phyloP scores from a whole-genome alignment of 352 stramenopile genomes.

The Globisporangium orthogonon region DNA sequence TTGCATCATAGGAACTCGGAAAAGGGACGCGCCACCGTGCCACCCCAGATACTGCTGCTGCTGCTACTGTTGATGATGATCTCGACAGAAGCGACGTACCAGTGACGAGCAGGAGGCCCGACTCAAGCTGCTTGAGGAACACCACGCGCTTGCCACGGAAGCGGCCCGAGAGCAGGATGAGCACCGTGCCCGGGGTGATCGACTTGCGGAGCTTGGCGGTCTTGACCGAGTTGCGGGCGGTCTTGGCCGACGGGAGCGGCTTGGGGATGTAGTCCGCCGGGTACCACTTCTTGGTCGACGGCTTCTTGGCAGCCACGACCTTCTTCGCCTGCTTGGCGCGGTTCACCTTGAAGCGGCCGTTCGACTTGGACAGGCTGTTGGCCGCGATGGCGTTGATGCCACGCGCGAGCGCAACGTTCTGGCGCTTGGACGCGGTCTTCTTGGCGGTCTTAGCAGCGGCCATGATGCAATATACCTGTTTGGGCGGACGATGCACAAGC shows the following conservation, averaged over 20 bases:
- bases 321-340: constrained; percentile 68
- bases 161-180: constrained; percentile 96
- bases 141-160: constrained; percentile 99
- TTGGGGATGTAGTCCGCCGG: constrained; percentile 73
- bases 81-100: constrained; percentile 36
- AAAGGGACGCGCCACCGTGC: background rate
- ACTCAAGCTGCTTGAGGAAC: constrained; percentile 97
- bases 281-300: constrained; percentile 69
- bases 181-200: constrained; percentile 96
- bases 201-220: constrained; percentile 92
- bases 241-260: constrained; percentile 69
- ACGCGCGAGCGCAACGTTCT: constrained; percentile 68
- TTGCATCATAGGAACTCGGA: constrained; percentile 61
- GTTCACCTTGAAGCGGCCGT: constrained; percentile 49
- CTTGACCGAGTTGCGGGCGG: constrained; percentile 79
- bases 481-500: no score
- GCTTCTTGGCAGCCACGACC: constrained; percentile 36
- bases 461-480: constrained; percentile 50
- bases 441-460: constrained; percentile 28
- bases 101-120: constrained; percentile 95
- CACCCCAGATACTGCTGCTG: background rate
- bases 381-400: constrained; percentile 74
- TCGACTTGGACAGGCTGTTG: constrained; percentile 57
- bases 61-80: background rate
- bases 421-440: constrained; percentile 22